Conservation (phyloP, 495 filamentous ascomycete species). For the Talaromyces trachyspermus region DNA sequence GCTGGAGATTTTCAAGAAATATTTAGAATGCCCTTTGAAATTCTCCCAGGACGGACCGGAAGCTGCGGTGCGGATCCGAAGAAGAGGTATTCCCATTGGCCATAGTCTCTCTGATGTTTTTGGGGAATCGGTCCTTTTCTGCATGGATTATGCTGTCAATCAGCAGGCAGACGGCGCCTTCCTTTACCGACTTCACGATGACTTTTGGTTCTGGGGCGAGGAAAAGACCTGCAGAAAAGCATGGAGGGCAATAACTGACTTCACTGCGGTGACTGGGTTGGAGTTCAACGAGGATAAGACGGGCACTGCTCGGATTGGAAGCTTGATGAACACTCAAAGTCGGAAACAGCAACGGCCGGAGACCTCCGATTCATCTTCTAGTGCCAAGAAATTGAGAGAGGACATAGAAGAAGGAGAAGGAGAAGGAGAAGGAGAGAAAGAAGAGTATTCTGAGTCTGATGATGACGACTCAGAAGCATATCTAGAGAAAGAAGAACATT, state of each 20-base stretch:
- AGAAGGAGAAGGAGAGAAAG: neutral
- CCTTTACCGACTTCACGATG: conserved; percentile 58
- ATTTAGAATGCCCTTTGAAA: conserved; percentile 52
- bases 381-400: neutral
- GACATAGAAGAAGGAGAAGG: neutral
- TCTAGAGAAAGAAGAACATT: conserved; percentile 2
- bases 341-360: neutral
- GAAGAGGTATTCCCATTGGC: conserved; percentile 50
- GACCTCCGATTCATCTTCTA: neutral
- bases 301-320: conserved; percentile 41
- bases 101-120: conserved; percentile 53
- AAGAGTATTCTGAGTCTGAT: conserved; percentile 1
- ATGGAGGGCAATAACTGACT: conserved; percentile 50
- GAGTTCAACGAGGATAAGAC: conserved; percentile 52
- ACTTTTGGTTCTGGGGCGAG: conserved; percentile 63
- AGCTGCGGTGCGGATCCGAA: conserved; percentile 35
- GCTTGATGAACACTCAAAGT: neutral
- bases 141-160: conserved; percentile 60
- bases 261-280: conserved; percentile 48
- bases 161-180: conserved; percentile 43
- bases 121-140: conserved; percentile 56
- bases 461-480: neutral
- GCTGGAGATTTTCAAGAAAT: conserved; percentile 54
- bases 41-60: conserved; percentile 47
- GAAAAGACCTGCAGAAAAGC: conserved; percentile 46